These are phyloP conservation scores for Phylloporus rhodoxanthus DNA, from an alignment of 768 basidiomycete genomes.

Conservation along the genomic window DNA sequence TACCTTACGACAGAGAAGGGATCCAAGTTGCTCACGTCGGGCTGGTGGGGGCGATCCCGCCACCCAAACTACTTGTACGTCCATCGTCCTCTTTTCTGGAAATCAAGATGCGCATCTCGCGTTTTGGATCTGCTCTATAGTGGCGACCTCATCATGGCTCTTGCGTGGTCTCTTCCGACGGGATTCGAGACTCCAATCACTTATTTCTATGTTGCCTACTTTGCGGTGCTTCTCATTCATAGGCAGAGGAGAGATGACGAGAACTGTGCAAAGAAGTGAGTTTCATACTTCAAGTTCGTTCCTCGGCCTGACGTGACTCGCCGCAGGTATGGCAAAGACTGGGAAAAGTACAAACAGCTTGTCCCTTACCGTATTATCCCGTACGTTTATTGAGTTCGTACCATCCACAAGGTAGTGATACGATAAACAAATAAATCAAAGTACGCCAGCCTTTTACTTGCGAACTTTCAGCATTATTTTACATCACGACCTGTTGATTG, in stretches of 20 bases:
- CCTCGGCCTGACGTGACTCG: not conserved
- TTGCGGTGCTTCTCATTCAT: conserved; percentile 83
- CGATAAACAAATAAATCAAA: not conserved
- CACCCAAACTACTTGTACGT: conserved; percentile 89
- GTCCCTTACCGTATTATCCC: conserved; percentile 86
- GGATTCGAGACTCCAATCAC: conserved; percentile 91
- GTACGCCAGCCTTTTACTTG: not conserved
- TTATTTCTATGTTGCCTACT: conserved; percentile 92
- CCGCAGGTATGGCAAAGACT: conserved; percentile 84
- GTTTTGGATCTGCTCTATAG: conserved; percentile 30
- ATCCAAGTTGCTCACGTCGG: conserved; percentile 85
- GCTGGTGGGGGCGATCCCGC: conserved; percentile 94
- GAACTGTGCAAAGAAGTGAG: conserved; percentile 81
- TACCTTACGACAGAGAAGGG: conserved; percentile 80
- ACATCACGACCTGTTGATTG: not conserved
- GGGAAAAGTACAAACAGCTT: conserved; percentile 82
- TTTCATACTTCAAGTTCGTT: conserved; percentile 1
- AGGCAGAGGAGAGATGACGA: conserved; percentile 90
- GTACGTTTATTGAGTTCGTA: conserved; percentile 54
- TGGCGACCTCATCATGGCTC: conserved; percentile 82
- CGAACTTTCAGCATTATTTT: not conserved
- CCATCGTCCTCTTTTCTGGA: not conserved
- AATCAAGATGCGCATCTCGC: not conserved
- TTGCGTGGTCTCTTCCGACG: conserved; percentile 91
- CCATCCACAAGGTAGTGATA: not conserved